A percentile compares a stretch with the other conserved stretches of the same genome.
Evolutionary conservation across 805 yeast species (phyloP).

Genomic region (Zygosaccharomyces bisporus): DNA sequence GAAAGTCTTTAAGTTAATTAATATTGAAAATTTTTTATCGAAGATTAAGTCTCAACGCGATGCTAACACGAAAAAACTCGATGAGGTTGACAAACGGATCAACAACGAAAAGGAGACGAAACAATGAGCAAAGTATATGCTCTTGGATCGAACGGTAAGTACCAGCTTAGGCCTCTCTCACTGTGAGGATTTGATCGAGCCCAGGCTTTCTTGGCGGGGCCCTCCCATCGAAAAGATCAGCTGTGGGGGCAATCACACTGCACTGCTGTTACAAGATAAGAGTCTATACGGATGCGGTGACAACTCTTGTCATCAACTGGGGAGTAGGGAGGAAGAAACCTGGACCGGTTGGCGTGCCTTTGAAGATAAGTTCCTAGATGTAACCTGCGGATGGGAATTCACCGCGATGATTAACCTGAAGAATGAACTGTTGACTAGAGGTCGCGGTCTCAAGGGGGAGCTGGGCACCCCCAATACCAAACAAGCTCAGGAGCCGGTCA

Average conservation of each 20-base stretch:
- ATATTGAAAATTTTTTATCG: background rate
- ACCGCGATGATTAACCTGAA: conserved; percentile 46
- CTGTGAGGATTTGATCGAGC: conserved; percentile 44
- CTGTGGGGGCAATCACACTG: conserved; percentile 87
- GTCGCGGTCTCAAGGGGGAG: conserved; percentile 71
- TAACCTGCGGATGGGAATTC: conserved; percentile 80
- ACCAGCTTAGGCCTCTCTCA: conserved; percentile 64
- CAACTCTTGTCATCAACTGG: conserved; percentile 50
- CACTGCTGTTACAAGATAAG: conserved; percentile 54
- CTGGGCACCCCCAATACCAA: conserved; percentile 48
- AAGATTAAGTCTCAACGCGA: background rate
- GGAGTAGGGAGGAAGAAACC: conserved; percentile 36
- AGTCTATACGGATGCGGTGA: conserved; percentile 56
- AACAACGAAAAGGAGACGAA: background rate
- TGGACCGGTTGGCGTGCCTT: conserved; percentile 8
- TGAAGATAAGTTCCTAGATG: conserved; percentile 26
- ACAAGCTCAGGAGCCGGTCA: conserved; percentile 3
- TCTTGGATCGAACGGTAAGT: conserved; percentile 83
- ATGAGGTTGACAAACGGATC: background rate
- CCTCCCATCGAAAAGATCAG: conserved; percentile 44
- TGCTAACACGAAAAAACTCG: background rate
- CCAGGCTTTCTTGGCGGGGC: conserved; percentile 25
- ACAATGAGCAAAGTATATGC: conserved; percentile 34
- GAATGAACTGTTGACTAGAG: conserved; percentile 49
- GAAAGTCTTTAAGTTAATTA: background rate